Evolutionary conservation across 2,329 filamentous ascomycete genomes (phyloP).

Genomic region (Fusarium dlaminii): DNA sequence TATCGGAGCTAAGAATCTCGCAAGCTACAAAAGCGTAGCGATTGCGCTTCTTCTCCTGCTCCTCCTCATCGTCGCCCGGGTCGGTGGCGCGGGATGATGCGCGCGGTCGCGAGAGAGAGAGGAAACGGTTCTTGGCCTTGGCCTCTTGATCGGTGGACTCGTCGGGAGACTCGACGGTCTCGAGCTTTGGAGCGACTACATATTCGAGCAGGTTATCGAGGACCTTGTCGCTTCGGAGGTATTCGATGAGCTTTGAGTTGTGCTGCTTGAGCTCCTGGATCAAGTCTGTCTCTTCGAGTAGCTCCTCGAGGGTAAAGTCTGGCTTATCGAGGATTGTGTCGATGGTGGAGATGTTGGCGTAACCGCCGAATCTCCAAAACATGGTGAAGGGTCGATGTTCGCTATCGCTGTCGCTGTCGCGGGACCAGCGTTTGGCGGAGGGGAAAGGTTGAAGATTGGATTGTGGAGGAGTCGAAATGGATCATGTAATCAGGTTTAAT

Average conservation of each 20-base stretch:
- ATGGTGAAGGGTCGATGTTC: slow-evolving; percentile 69
- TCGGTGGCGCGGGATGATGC: slow-evolving; percentile 63
- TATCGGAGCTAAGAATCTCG: slow-evolving; percentile 93
- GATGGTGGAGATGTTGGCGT: slow-evolving; percentile 96
- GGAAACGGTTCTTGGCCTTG: slow-evolving; percentile 54
- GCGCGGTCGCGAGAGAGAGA: slow-evolving; percentile 62
- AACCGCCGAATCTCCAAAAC: slow-evolving; percentile 99
- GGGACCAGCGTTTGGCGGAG: slow-evolving; percentile 42
- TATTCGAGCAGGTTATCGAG: slow-evolving; percentile 89
- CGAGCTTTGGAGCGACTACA: slow-evolving; percentile 82
- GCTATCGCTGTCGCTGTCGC: slow-evolving; percentile 46
- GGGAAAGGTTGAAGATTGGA: slow-evolving; percentile 24
- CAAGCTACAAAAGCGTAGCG: slow-evolving; percentile 94
- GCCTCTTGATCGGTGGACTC: slow-evolving; percentile 64
- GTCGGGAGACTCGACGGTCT: slow-evolving; percentile 61
- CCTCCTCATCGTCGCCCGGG: slow-evolving; percentile 68
- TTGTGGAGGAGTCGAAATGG: slow-evolving; percentile 37
- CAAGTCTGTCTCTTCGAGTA: slow-evolving; percentile 94
- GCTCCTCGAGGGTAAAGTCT: slow-evolving; percentile 92
- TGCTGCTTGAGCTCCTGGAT: slow-evolving; percentile 98
- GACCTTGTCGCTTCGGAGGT: slow-evolving; percentile 85
- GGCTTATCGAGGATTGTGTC: slow-evolving; percentile 97
- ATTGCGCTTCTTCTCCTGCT: slow-evolving; percentile 88
- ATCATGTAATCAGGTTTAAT: slow-evolving; percentile 41
- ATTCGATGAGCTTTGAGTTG: slow-evolving; percentile 97